A percentile compares a stretch with the other conserved stretches of the same genome.
Conservation (phyloP, 345 rosid genomes). For the Eucalyptus pauciflora region DNA sequence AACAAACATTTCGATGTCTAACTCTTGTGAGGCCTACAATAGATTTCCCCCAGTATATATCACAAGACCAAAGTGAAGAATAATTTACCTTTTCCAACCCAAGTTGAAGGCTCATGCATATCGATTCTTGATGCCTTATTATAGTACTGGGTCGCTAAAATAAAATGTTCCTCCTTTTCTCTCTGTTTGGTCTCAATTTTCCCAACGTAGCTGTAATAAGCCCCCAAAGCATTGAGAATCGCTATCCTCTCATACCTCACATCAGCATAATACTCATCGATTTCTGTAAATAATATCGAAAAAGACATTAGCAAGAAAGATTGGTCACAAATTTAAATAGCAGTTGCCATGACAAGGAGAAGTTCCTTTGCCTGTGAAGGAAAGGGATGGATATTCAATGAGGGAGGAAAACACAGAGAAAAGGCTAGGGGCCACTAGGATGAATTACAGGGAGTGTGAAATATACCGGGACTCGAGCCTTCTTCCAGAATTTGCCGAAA, state of each 20-base stretch:
- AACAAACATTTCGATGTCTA: neutral
- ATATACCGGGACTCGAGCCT: constrained; percentile 87
- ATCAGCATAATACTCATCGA: constrained; percentile 96
- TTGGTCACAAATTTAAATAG: neutral
- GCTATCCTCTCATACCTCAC: constrained; percentile 96
- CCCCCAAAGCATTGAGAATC: constrained; percentile 87
- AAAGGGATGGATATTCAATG: neutral
- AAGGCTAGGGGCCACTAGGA: neutral
- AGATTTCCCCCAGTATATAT: neutral
- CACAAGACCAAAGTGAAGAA: neutral
- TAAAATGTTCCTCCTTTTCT: constrained; percentile 90
- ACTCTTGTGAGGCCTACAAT: neutral
- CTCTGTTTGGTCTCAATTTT: constrained; percentile 79
- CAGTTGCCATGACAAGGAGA: neutral
- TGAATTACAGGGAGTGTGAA: neutral
- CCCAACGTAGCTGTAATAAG: constrained; percentile 86
- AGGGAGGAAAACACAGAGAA: neutral
- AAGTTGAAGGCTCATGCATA: constrained; percentile 97
- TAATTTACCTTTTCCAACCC: constrained; percentile 89
- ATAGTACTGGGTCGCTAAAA: constrained; percentile 75
- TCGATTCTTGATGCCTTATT: constrained; percentile 93
- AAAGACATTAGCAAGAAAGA: neutral
- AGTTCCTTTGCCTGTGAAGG: neutral
- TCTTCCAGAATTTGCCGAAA: constrained; percentile 93
- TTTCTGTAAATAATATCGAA: constrained; percentile 36